Evolutionary conservation across 306 rosid species (phyloP).

Genomic region (Lablab purpureus): DNA sequence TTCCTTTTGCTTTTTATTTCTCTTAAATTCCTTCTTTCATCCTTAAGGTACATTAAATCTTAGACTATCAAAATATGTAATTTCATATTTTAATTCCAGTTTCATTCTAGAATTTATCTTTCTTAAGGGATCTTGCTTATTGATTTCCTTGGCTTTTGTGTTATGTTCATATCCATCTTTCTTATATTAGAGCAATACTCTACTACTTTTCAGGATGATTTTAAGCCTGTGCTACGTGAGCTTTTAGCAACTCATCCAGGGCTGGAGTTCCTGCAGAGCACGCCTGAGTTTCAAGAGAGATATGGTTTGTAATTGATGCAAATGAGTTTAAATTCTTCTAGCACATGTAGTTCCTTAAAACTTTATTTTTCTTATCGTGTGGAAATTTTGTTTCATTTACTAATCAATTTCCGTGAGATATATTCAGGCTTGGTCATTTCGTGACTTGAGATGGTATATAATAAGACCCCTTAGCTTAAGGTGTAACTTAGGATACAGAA

Average conservation of each 20-base stretch:
- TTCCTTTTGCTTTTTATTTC: slow-evolving; percentile 24
- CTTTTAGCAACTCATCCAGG: slow-evolving; percentile 97
- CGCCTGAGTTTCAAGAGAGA: slow-evolving; percentile 99
- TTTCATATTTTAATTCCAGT: slow-evolving; percentile 19
- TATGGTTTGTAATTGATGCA: slow-evolving; percentile 78
- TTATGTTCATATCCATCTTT: slow-evolving; percentile 8
- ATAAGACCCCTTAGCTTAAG: no score
- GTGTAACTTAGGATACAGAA: no score
- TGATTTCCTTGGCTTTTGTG: slow-evolving; percentile 37
- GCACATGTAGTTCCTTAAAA: slow-evolving; percentile 21
- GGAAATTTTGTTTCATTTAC: slow-evolving; percentile 25
- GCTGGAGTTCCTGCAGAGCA: slow-evolving; percentile 93
- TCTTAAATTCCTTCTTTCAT: slow-evolving; percentile 27
- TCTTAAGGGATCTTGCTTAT: not conserved
- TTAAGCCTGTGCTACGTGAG: slow-evolving; percentile 91
- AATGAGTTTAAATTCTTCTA: slow-evolving; percentile 35
- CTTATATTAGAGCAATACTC: slow-evolving; percentile 43
- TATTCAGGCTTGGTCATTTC: slow-evolving; percentile 1
- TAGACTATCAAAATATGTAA: slow-evolving; percentile 24
- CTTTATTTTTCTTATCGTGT: not conserved
- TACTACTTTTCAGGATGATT: slow-evolving; percentile 78
- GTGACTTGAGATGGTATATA: slow-evolving; percentile 18
- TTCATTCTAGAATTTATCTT: slow-evolving; percentile 21
- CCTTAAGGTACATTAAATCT: slow-evolving; percentile 12
- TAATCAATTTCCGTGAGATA: slow-evolving; percentile 18